Percentiles rank a stretch among this genome's conserved stretches.
phyloP scores from a whole-genome alignment of 177 flowering plant species.

The Telopea speciosissima region DNA sequence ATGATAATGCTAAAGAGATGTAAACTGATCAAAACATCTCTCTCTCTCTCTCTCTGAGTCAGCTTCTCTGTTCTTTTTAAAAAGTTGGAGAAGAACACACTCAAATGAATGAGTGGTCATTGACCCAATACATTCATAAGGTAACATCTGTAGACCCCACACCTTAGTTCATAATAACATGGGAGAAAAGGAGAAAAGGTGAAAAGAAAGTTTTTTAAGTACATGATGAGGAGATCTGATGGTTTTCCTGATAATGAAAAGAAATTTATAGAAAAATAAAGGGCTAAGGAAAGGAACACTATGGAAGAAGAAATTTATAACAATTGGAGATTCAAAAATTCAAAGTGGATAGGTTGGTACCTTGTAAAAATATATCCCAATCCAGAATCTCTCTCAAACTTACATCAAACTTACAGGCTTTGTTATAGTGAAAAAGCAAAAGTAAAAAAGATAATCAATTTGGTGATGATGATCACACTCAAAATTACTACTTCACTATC shows the following conservation, averaged over 20 bases:
- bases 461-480: not conserved
- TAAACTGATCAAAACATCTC: no score
- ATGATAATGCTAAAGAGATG: no score
- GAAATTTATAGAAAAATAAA: no score
- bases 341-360: not conserved
- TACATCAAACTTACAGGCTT: no score
- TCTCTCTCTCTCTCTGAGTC: not conserved
- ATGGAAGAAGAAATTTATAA: not conserved
- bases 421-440: not conserved
- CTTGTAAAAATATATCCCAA: not conserved
- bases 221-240: conserved; percentile 10
- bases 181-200: not conserved
- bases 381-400: not conserved
- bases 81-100: conserved; percentile 1
- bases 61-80: not conserved
- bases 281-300: not conserved
- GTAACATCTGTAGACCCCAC: conserved; percentile 9
- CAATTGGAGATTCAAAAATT: not conserved
- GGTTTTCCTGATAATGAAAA: conserved; percentile 2
- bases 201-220: conserved; percentile 3
- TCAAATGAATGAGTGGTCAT: conserved; percentile 21
- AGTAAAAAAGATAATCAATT: not conserved
- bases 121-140: conserved; percentile 16
- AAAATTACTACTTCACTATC: not conserved
- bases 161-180: conserved; percentile 12